Evolutionary conservation across 495 filamentous ascomycete species (phyloP).

Genomic region (Hyaloscypha finlandica): DNA sequence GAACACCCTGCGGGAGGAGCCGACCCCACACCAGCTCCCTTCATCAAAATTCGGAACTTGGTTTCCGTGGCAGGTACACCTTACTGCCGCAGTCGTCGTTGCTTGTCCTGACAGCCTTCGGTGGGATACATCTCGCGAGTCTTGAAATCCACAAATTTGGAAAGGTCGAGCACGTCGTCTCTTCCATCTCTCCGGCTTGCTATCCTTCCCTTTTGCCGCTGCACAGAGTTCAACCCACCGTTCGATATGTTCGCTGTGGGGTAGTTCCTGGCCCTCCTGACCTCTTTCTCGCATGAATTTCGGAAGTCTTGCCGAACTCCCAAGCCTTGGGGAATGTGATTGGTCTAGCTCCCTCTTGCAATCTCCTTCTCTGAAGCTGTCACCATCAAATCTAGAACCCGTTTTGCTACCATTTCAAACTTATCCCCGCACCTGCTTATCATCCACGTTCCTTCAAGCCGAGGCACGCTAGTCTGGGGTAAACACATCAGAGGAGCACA

Average conservation of each 20-base stretch:
- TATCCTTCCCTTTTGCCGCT: background rate
- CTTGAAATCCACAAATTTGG: background rate
- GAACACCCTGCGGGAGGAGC: background rate
- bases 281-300: background rate
- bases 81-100: background rate
- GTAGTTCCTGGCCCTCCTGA: background rate
- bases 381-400: background rate
- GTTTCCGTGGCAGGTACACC: background rate
- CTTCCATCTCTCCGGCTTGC: background rate
- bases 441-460: slow-evolving; percentile 19
- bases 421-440: background rate
- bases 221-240: background rate
- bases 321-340: background rate
- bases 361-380: background rate
- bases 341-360: background rate
- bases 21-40: background rate
- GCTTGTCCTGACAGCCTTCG: background rate
- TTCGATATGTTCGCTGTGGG: background rate
- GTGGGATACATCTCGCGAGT: background rate
- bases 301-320: background rate
- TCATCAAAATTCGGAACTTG: background rate
- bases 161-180: background rate
- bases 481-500: background rate
- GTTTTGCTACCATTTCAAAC: background rate
- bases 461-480: slow-evolving; percentile 1